Base-by-base conservation (phyloP, 176 grass and related monocot genomes). In the Phragmites australis region DNA sequence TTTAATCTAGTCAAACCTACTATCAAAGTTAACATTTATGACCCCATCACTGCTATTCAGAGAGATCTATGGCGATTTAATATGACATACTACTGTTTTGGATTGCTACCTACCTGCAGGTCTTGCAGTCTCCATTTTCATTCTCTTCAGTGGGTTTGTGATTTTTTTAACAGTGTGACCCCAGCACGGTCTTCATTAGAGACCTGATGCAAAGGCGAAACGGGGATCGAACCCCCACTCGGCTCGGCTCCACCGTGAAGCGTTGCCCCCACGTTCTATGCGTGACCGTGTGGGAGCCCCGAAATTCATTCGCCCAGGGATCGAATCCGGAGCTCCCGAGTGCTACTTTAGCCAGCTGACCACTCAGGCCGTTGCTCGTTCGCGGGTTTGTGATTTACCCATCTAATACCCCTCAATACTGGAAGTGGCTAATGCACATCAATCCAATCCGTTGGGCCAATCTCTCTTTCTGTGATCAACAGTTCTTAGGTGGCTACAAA, bases 371-470 rank as follows among this genome's bases (percentile, higher is more conserved):
- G n/a, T n/a, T n/a, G n/a, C n/a, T n/a, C n/a, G n/a, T n/a, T n/a
- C n/a, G n/a, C n/a, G n/a, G n/a, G 41, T 83, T 83, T 73, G 70
- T 83, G 70, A 83, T 83, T 13, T 83, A 75, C 47, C 81, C 81
- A 53, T 83, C 70, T 43, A 65, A 83, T 54, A 83, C 65, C 16
- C 81, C 81, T 39, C 69, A 47, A 16, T 55, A 75, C 45, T 83
- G 70, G 81, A 83, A 53, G 70, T 83, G 81, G 81, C 58, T 83
- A 31, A 54, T 83, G 58, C 55, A 83, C 9, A 74, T 83, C 16
- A 83, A 83, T 65, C 81, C 81, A 83, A 83, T 83, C 27, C 81
- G 81, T 51, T 83, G 81, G 80, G 81, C 59, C 45, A 83, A 75
- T 65, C 44, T 74, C 14, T 83, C 70, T 14, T 75, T 83, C 70